Conservation (phyloP, 73 alveolate genomes). For the Loxodes magnus region DNA sequence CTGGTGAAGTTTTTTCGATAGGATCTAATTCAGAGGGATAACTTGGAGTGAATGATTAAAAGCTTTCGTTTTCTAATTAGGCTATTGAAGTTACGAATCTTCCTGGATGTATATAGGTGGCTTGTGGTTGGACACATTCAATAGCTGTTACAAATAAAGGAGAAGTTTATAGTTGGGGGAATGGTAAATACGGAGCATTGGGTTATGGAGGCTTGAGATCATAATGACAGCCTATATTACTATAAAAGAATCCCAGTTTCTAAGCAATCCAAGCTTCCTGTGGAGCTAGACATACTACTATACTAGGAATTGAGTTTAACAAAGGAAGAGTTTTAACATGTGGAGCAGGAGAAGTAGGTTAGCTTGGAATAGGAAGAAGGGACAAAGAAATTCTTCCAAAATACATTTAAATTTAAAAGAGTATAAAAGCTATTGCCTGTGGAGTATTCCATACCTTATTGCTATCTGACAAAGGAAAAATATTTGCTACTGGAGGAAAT, state of each 20-base stretch:
- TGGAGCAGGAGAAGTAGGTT: slow-evolving; percentile 48
- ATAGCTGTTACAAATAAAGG: slow-evolving; percentile 69
- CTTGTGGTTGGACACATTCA: slow-evolving; percentile 84
- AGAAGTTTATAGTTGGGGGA: slow-evolving; percentile 77
- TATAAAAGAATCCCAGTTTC: slow-evolving; percentile 10
- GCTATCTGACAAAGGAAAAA: slow-evolving; percentile 24
- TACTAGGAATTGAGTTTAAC: slow-evolving; percentile 24
- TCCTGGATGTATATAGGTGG: slow-evolving; percentile 17
- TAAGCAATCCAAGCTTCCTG: slow-evolving; percentile 17
- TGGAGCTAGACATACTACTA: slow-evolving; percentile 40
- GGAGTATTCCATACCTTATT: slow-evolving; percentile 41
- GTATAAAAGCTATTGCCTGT: slow-evolving; percentile 36
- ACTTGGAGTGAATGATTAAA: slow-evolving; percentile 14
- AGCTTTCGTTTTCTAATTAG: slow-evolving; percentile 22
- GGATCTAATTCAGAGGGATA: slow-evolving; percentile 22
- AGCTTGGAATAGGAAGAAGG: slow-evolving; percentile 30
- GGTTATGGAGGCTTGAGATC: slow-evolving; percentile 25
- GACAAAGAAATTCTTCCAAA: slow-evolving; percentile 26
- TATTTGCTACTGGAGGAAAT: slow-evolving; percentile 54
- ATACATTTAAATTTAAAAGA: slow-evolving; percentile 13
- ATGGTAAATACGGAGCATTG: slow-evolving; percentile 46
- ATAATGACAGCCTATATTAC: neutral
- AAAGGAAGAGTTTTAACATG: slow-evolving; percentile 37
- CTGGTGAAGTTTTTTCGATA: slow-evolving; percentile 20
- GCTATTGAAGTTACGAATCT: slow-evolving; percentile 20